Conservation (phyloP, 2,329 filamentous ascomycete species). For the Spiromastix sp. region DNA sequence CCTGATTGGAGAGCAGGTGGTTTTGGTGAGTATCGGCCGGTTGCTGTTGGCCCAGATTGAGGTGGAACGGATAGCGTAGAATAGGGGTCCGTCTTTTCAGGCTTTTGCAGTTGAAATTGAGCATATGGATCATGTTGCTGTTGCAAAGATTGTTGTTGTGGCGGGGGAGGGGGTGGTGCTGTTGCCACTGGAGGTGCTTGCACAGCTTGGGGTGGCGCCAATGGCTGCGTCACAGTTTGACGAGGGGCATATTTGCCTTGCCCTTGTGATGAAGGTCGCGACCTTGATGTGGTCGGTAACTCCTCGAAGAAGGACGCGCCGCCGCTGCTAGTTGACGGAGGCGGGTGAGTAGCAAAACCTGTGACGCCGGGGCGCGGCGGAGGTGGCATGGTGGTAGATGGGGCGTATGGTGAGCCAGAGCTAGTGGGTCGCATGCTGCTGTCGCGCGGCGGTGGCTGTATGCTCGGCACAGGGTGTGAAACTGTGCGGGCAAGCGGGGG, state of each 20-base stretch:
- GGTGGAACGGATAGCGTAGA: slow-evolving; percentile 15
- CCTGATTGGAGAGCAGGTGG: slow-evolving; percentile 23
- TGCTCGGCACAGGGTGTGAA: slow-evolving; percentile 31
- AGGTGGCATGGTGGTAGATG: slow-evolving; percentile 3
- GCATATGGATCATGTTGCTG: slow-evolving; percentile 16
- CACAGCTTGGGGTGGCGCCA: slow-evolving; percentile 17
- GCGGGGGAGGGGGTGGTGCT: slow-evolving; percentile 15
- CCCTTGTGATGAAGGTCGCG: slow-evolving; percentile 44
- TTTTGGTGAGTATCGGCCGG: slow-evolving; percentile 33
- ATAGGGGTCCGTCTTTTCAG: slow-evolving; percentile 24
- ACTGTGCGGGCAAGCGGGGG: slow-evolving; percentile 30
- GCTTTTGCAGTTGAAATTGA: slow-evolving; percentile 21
- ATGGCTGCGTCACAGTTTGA: slow-evolving; percentile 16
- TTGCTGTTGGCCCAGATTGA: slow-evolving; percentile 11
- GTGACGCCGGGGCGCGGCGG: slow-evolving; percentile 10
- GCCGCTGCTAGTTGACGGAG: slow-evolving; percentile 8
- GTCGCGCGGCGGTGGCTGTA: slow-evolving; percentile 49
- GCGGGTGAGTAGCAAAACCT: slow-evolving; percentile 1
- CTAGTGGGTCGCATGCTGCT: slow-evolving; percentile 43
- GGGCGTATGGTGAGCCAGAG: slow-evolving; percentile 5
- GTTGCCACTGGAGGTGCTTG: slow-evolving; percentile 13
- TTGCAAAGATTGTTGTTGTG: slow-evolving; percentile 11
- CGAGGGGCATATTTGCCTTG: slow-evolving; percentile 32
- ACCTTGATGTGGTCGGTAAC: slow-evolving; percentile 52
- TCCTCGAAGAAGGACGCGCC: slow-evolving; percentile 60